Conservation (phyloP, 257 asterid genomes). For the Solanum pennellii region DNA sequence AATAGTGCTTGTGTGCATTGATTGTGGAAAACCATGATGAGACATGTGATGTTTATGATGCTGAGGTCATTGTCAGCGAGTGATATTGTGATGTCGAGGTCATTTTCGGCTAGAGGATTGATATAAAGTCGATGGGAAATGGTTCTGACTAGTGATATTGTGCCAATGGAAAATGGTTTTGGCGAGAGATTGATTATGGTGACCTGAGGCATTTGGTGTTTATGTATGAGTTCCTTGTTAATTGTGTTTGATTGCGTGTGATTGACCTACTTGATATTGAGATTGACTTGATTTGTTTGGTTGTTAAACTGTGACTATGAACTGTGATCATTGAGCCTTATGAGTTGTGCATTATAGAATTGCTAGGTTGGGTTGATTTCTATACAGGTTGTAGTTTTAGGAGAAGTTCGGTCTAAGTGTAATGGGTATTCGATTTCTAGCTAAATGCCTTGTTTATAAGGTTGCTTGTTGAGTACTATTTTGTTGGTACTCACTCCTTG, state of each 20-base stretch:
- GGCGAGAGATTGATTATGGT: not conserved
- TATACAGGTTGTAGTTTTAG: not conserved
- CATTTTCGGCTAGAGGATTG: not conserved
- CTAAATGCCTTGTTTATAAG: no score
- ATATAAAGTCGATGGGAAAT: no score
- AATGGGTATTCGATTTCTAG: no score
- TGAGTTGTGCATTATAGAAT: not conserved
- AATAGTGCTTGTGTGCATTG: not conserved
- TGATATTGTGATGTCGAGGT: not conserved
- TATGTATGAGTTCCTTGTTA: not conserved
- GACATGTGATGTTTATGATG: not conserved
- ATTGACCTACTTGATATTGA: no score
- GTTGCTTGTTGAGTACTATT: not conserved
- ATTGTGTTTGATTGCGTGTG: not conserved
- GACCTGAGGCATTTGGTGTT: not conserved
- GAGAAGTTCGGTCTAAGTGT: not conserved
- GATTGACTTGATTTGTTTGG: not conserved
- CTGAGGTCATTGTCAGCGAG: not conserved
- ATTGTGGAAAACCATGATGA: not conserved
- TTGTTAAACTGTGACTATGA: no score
- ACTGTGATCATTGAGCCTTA: not conserved
- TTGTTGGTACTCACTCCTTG: not conserved
- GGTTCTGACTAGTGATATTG: not conserved
- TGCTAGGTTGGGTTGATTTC: not conserved
- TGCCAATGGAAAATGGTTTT: not conserved